Evolutionary conservation across 2,329 filamentous ascomycete genomes (phyloP).

Genomic region (Dothideomycetes sp.): DNA sequence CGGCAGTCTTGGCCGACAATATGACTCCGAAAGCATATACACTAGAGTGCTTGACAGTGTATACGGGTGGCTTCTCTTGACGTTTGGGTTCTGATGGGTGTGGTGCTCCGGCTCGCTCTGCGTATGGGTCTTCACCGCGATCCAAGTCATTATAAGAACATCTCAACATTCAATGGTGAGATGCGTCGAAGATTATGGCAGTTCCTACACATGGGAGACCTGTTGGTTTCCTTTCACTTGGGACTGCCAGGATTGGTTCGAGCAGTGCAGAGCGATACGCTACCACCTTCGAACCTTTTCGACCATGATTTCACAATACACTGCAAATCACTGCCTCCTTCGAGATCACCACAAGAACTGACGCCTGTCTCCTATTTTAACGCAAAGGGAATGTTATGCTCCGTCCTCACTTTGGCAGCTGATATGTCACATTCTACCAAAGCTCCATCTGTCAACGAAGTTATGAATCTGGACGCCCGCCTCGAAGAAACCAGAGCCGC

Average conservation of each 20-base stretch:
- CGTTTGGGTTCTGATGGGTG: constrained; percentile 35
- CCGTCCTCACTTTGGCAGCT: constrained; percentile 31
- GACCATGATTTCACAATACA: constrained; percentile 35
- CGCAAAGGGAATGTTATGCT: constrained; percentile 27
- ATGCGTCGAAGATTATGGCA: constrained; percentile 40
- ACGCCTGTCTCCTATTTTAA: constrained; percentile 29
- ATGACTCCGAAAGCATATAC: constrained; percentile 37
- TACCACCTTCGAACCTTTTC: constrained; percentile 35
- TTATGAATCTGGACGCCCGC: constrained; percentile 29
- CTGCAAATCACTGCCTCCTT: constrained; percentile 30
- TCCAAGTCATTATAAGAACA: constrained; percentile 32
- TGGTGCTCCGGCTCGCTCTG: constrained; percentile 31
- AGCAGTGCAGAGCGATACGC: constrained; percentile 33
- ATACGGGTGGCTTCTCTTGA: constrained; percentile 27
- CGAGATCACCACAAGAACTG: constrained; percentile 23
- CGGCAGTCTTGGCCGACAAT: constrained; percentile 30
- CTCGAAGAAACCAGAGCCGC: constrained; percentile 27
- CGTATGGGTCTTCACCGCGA: constrained; percentile 41
- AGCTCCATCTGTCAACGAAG: constrained; percentile 28
- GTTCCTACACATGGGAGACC: constrained; percentile 35
- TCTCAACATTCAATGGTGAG: constrained; percentile 35
- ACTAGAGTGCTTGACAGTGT: constrained; percentile 31
- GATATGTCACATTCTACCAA: constrained; percentile 31
- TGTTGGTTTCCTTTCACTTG: constrained; percentile 39
- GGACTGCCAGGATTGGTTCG: constrained; percentile 42